Evolutionary conservation across 805 yeast genomes (phyloP).

Genomic region (Torulaspora gathmanii): DNA sequence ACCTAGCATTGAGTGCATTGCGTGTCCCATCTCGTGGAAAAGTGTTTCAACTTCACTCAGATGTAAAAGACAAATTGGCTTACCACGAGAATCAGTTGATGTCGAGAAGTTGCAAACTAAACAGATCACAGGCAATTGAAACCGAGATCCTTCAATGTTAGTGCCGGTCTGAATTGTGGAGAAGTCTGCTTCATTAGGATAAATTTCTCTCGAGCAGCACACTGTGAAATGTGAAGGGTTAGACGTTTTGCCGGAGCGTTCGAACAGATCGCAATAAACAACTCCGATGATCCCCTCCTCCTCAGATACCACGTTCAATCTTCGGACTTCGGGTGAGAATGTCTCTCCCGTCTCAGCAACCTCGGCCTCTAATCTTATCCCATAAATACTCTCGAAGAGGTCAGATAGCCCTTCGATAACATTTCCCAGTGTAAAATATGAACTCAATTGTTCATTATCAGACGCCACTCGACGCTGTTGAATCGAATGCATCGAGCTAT

Average conservation of each 20-base stretch:
- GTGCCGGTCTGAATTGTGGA: slow-evolving; percentile 35
- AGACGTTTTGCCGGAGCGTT: slow-evolving; percentile 66
- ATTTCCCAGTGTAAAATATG: slow-evolving; percentile 78
- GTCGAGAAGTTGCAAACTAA: slow-evolving; percentile 75
- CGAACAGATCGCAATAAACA: slow-evolving; percentile 83
- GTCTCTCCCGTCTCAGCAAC: slow-evolving; percentile 66
- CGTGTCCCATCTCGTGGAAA: slow-evolving; percentile 99
- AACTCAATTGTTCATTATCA: slow-evolving; percentile 48
- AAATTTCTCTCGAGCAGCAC: slow-evolving; percentile 82
- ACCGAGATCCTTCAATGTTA: slow-evolving; percentile 42
- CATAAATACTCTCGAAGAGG: slow-evolving; percentile 67
- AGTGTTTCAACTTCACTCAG: slow-evolving; percentile 84
- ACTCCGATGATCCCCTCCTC: slow-evolving; percentile 64
- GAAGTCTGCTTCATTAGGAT: slow-evolving; percentile 46
- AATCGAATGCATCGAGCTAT: slow-evolving; percentile 35
- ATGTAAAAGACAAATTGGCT: slow-evolving; percentile 53
- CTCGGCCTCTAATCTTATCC: slow-evolving; percentile 67
- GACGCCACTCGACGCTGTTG: slow-evolving; percentile 33
- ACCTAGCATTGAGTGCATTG: slow-evolving; percentile 96
- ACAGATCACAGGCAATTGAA: slow-evolving; percentile 86
- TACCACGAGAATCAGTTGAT: slow-evolving; percentile 33
- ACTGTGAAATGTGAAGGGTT: slow-evolving; percentile 95
- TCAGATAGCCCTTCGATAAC: slow-evolving; percentile 78
- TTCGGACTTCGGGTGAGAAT: slow-evolving; percentile 84
- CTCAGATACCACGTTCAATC: slow-evolving; percentile 68